phyloP scores from a whole-genome alignment of 768 basidiomycete species.

The Boletus sp. region DNA sequence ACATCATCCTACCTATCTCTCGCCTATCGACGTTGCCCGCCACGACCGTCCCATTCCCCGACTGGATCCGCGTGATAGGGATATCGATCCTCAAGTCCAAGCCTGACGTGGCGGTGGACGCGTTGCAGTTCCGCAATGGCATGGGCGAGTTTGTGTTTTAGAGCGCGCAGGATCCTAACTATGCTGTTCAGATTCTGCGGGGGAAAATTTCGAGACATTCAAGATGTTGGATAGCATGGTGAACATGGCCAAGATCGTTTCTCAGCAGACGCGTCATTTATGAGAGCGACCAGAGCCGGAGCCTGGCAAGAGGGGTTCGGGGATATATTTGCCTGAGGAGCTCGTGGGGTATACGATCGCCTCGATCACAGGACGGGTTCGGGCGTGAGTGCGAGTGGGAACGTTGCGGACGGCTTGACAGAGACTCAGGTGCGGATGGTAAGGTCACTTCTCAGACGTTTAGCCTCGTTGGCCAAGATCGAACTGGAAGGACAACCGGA shows the following conservation, averaged over 20 bases:
- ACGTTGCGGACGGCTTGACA: constrained; percentile 62
- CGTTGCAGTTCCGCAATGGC: constrained; percentile 72
- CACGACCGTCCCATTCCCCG: constrained; percentile 66
- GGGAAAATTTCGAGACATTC: constrained; percentile 52
- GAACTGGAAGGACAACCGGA: constrained; percentile 68
- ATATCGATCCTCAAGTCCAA: constrained; percentile 86
- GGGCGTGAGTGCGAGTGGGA: constrained; percentile 39
- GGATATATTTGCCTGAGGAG: constrained; percentile 91
- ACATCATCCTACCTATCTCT: constrained; percentile 85
- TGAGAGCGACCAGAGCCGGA: constrained; percentile 79
- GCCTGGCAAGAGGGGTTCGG: constrained; percentile 69
- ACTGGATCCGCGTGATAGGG: constrained; percentile 88
- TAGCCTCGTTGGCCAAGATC: constrained; percentile 63
- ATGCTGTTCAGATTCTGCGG: constrained; percentile 52
- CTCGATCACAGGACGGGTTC: constrained; percentile 74
- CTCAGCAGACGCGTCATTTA: constrained; percentile 81
- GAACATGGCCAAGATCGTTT: constrained; percentile 72
- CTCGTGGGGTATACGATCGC: constrained; percentile 86
- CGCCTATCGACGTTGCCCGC: constrained; percentile 42
- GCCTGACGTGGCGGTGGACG: constrained; percentile 69
- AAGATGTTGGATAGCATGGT: constrained; percentile 90
- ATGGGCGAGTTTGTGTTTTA: constrained; percentile 90
- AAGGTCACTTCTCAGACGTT: constrained; percentile 67
- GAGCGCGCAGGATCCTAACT: constrained; percentile 78
- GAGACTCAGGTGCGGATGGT: constrained; percentile 79